Conservation (phyloP, 2,329 filamentous ascomycete genomes). For the Sporothrix sp. region DNA sequence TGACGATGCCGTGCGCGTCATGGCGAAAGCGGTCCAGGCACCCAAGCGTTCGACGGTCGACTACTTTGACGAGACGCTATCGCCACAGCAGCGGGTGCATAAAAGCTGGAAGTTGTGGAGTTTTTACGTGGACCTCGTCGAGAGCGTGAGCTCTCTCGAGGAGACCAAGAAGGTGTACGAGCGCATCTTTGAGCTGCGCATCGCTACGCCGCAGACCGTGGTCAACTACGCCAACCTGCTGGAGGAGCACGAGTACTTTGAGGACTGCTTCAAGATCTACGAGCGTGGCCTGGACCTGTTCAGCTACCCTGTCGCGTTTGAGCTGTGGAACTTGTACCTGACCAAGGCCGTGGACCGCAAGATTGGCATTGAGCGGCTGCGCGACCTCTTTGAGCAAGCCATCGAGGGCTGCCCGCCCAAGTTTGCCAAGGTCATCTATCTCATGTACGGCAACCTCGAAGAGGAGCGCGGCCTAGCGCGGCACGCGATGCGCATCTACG, state of each 20-base stretch:
- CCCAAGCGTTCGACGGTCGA: conserved; percentile 97
- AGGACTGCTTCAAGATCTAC: conserved; percentile 97
- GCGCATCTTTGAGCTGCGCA: conserved; percentile 93
- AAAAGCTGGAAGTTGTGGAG: conserved; percentile 99
- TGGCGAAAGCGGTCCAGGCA: conserved; percentile 95
- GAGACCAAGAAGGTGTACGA: conserved; percentile 94
- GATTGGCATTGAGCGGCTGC: conserved; percentile 85
- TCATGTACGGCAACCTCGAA: conserved; percentile 97
- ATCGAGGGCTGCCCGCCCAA: conserved; percentile 90
- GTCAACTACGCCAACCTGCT: conserved; percentile 96
- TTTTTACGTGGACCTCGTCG: conserved; percentile 96
- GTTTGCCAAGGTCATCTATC: conserved; percentile 89
- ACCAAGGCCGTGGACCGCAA: conserved; percentile 95
- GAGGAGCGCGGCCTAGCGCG: conserved; percentile 90
- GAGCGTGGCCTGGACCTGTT: conserved; percentile 96
- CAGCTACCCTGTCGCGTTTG: conserved; percentile 94
- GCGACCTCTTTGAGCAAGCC: conserved; percentile 94
- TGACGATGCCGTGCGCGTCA: conserved; percentile 85
- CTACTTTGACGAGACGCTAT: conserved; percentile 92
- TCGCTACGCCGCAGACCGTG: conserved; percentile 94
- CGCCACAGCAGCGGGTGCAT: conserved; percentile 91
- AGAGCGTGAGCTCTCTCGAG: conserved; percentile 82
- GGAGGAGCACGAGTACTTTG: conserved; percentile 89
- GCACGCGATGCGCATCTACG: conserved; percentile 98
- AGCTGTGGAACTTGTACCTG: conserved; percentile 96